Evolutionary conservation across 768 basidiomycete genomes (phyloP), one percentile per base, ranked within the genome.

Genomic region (Panaeolus papilionaceus): DNA sequence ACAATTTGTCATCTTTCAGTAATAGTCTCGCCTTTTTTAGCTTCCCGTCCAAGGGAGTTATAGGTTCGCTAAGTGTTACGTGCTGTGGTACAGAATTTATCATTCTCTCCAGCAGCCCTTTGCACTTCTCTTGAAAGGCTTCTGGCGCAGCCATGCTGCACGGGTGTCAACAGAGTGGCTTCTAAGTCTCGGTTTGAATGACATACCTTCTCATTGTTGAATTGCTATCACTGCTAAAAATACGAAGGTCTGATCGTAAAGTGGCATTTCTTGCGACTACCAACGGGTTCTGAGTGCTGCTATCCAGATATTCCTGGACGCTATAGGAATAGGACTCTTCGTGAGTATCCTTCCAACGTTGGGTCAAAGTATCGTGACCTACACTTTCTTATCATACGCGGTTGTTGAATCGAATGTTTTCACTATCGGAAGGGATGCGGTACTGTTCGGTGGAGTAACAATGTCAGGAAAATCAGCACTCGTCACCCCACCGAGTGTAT

Each of bases 401-500:
- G 76, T 75, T 4, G 83, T 82, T 2, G 78, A 77, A 69, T 83
- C 82, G 40, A 85, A 85, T 42, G 79, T 71, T 18, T 72, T 68
- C 58, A 84, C 76, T n/a, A 74, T 72, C 0, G 78, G 78, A 10
- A 70, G 66, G 40, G 70, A 49, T n/a, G 78, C 69, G 49, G 75
- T 72, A 5, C 73, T 68, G 28, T 72, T 73, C 16, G 81, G 74
- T 9, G 77, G 63, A 12, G 82, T 67, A 3, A 85, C 83, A 12
- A 84, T 75, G 20, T 73, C 70, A 4, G 85, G 84, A 62, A 85
- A 84, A 64, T 82, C 83, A 3, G 79, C 72, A 68, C 80, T 82
- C 44, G 83, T 79, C 6, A 85, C 83, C 44, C 83, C 82, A 64
- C 85, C 85, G 64, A 86, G 75, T 7, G 84, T 84, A 70, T 86